These are phyloP conservation scores for Colletotrichum sp. DNA, from an alignment of 2,329 filamentous ascomycete genomes.

Conservation along the genomic window DNA sequence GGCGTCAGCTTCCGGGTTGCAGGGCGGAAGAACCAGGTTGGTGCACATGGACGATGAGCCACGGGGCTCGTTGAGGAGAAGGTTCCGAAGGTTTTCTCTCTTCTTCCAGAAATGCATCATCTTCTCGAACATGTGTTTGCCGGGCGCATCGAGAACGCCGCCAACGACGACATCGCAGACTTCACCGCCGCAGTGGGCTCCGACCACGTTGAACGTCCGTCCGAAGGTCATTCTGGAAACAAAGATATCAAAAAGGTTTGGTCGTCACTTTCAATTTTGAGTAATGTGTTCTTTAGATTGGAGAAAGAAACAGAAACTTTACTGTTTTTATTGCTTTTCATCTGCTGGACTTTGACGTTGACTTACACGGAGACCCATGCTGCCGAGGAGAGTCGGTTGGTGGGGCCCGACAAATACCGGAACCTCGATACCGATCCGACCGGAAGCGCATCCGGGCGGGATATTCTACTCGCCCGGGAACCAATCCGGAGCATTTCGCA, in stretches of 20 bases:
- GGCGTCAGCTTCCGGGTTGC: constrained; percentile 46
- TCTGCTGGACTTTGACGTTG: not conserved
- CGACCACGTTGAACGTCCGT: constrained; percentile 33
- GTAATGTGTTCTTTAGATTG: no score
- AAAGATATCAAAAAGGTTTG: not conserved
- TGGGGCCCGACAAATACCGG: not conserved
- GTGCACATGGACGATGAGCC: constrained; percentile 43
- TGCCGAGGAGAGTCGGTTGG: not conserved
- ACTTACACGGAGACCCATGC: not conserved
- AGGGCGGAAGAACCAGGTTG: constrained; percentile 46
- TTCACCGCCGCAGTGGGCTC: constrained; percentile 43
- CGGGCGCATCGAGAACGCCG: constrained; percentile 47
- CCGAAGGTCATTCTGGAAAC: constrained; percentile 1
- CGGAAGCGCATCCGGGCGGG: not conserved
- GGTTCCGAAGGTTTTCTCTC: constrained; percentile 42
- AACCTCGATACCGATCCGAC: not conserved
- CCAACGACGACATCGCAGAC: constrained; percentile 54
- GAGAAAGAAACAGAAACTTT: no score
- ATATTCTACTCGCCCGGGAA: not conserved
- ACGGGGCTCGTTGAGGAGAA: constrained; percentile 51
- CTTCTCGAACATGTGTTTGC: constrained; percentile 53
- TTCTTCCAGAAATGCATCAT: constrained; percentile 44
- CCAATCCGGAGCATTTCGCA: not conserved
- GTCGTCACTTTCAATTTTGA: not conserved
- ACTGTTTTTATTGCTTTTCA: no score